Evolutionary conservation across 2,329 filamentous ascomycete genomes (phyloP), one percentile per base, ranked within the genome.

Genomic region (Colletotrichum truncatum): DNA sequence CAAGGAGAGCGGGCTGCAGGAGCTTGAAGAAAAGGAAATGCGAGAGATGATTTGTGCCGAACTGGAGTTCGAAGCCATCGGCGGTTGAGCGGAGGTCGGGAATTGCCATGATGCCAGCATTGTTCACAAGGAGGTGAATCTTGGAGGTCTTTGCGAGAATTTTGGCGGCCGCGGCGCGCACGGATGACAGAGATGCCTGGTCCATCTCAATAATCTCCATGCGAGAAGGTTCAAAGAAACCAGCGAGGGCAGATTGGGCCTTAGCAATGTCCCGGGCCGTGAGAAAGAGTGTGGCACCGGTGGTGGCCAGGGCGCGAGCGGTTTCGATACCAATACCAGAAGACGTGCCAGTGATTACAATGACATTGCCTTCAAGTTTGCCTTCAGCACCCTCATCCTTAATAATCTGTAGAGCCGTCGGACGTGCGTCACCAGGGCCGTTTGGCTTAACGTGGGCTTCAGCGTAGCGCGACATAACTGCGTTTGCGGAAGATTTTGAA

Each of bases 11-110:
- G 0, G 77, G 72, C 21, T 81, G 81, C 28, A 88, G 74, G 1
- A 85, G 77, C 16, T 84, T 75, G 69, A 85, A 82, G 28, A 87
- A 76, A 0, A 87, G 77, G 72, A 87, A 87, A 66, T 86, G 82
- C 9, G 74, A 78, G 1, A 89, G 73, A 68, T 87, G 80, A 70
- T 87, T 87, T 3, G 77, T 81, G 30, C 79, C 85, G 61, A 87
- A 82, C 61, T 87, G 84, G 0, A 71, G 70, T 68, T 74, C 72
- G 34, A 67, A 52, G 34, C 70, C 70, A 21, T 73, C 71, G 1
- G 25, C n/a, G 4, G 67, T 69, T 8, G 28, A 9, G 25, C 41
- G 36, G 14, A 63, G 56, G 2, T 54, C 58, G 4, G 64, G 30
- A 12, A 38, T 68, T 7, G 4, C 18, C 46, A 67, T 61, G 21